Conservation (phyloP, 139 green algal species). For the Picochlorum sp. region DNA sequence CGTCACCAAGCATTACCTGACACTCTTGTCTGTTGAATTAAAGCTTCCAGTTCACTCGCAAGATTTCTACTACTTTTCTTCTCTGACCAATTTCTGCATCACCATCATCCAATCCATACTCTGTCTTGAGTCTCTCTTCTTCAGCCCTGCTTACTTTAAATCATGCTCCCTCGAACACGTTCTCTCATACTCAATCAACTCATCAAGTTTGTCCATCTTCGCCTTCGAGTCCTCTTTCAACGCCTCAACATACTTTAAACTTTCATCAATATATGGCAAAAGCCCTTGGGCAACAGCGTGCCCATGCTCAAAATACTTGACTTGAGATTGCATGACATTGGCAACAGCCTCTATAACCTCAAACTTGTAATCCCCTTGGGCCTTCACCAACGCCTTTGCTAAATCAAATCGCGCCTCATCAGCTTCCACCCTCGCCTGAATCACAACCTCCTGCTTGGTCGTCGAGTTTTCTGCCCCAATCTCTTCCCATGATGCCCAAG, state of each 20-base stretch:
- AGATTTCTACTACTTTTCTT: conserved; percentile 37
- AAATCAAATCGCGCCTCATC: conserved; percentile 53
- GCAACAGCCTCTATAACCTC: conserved; percentile 49
- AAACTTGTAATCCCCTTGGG: conserved; percentile 39
- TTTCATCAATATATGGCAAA: conserved; percentile 31
- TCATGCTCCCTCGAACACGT: background rate
- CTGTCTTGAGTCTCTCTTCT: background rate
- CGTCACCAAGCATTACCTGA: conserved; percentile 29
- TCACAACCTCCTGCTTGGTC: conserved; percentile 20
- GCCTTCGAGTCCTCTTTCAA: conserved; percentile 24
- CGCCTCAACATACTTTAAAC: conserved; percentile 17
- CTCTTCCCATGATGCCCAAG: conserved; percentile 28
- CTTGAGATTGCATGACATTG: conserved; percentile 46
- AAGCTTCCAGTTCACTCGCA: conserved; percentile 32
- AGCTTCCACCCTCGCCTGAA: conserved; percentile 27
- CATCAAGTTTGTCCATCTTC: conserved; percentile 29
- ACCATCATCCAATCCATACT: background rate
- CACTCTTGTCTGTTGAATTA: conserved; percentile 33
- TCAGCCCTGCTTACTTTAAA: background rate
- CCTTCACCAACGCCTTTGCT: conserved; percentile 38
- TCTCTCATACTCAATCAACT: conserved; percentile 21
- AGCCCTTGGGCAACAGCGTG: conserved; percentile 29
- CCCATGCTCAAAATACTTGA: conserved; percentile 53
- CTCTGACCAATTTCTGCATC: conserved; percentile 22
- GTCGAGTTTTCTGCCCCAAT: background rate